Evolutionary conservation across 768 basidiomycete genomes (phyloP).

Genomic region (Tricholoma matsutake): DNA sequence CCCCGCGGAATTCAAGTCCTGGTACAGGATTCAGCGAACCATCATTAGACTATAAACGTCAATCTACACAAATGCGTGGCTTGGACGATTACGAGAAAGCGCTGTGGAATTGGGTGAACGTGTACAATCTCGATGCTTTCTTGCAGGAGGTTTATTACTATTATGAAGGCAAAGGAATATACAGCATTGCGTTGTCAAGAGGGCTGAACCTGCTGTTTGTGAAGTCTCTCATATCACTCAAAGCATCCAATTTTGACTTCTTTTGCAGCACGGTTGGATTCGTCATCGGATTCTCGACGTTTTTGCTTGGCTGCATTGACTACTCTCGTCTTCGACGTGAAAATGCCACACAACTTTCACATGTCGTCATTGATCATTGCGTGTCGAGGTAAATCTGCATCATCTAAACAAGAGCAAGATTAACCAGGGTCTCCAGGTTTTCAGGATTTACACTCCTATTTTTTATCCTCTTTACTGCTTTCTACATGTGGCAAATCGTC

Average conservation of each 20-base stretch:
- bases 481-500: conserved; percentile 87
- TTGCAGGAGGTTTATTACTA: conserved; percentile 94
- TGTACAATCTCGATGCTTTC: conserved; percentile 94
- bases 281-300: conserved; percentile 97
- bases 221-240: conserved; percentile 11
- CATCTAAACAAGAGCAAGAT: neutral
- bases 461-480: conserved; percentile 79
- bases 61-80: conserved; percentile 56
- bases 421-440: conserved; percentile 46
- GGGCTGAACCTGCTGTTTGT: conserved; percentile 94
- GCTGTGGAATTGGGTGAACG: conserved; percentile 99
- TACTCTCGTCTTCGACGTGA: conserved; percentile 76
- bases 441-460: conserved; percentile 83
- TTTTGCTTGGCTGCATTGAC: conserved; percentile 92
- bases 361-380: conserved; percentile 81
- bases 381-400: conserved; percentile 64
- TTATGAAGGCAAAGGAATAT: conserved; percentile 96
- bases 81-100: conserved; percentile 87
- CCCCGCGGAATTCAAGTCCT: conserved; percentile 15
- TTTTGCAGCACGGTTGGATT: conserved; percentile 87
- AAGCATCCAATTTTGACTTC: conserved; percentile 15
- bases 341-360: conserved; percentile 63
- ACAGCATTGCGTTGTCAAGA: conserved; percentile 86
- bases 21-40: conserved; percentile 22
- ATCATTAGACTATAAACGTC: conserved; percentile 30